phyloP scores from a whole-genome alignment of 441 rosid species.

The Jatropha multifida region DNA sequence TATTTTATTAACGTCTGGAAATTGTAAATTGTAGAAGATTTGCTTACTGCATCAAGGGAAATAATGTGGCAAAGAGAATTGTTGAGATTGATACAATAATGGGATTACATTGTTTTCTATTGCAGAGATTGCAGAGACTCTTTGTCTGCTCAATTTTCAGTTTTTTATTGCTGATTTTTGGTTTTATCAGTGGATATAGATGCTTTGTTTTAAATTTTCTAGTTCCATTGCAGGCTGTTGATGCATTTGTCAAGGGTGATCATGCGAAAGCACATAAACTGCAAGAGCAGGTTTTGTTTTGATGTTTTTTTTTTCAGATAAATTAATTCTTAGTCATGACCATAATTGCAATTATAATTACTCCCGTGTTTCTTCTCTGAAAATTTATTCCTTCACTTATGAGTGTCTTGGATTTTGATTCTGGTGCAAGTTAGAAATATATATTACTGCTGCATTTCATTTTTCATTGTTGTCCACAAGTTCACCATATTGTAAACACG shows the following conservation, averaged over 20 bases:
- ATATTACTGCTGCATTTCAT: neutral
- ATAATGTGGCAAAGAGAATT: neutral
- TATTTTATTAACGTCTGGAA: neutral
- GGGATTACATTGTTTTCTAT: neutral
- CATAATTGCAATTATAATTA: neutral
- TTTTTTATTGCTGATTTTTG: neutral
- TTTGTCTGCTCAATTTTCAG: neutral
- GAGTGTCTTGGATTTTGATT: neutral
- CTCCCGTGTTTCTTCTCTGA: neutral
- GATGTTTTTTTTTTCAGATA: neutral
- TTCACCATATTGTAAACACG: neutral
- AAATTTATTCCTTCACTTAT: neutral
- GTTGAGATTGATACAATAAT: neutral
- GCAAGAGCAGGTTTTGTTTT: conserved; percentile 33
- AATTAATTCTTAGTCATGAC: neutral
- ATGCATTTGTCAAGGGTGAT: conserved; percentile 52
- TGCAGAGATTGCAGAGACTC: neutral
- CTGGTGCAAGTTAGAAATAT: neutral
- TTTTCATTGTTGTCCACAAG: neutral
- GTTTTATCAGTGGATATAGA: neutral
- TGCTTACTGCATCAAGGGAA: neutral
- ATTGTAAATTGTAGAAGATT: neutral
- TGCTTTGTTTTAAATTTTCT: neutral
- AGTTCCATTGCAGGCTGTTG: conserved; percentile 50
- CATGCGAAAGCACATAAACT: conserved; percentile 50